Conservation (phyloP, 176 grass and related monocot species). For the Carex myosuroides region DNA sequence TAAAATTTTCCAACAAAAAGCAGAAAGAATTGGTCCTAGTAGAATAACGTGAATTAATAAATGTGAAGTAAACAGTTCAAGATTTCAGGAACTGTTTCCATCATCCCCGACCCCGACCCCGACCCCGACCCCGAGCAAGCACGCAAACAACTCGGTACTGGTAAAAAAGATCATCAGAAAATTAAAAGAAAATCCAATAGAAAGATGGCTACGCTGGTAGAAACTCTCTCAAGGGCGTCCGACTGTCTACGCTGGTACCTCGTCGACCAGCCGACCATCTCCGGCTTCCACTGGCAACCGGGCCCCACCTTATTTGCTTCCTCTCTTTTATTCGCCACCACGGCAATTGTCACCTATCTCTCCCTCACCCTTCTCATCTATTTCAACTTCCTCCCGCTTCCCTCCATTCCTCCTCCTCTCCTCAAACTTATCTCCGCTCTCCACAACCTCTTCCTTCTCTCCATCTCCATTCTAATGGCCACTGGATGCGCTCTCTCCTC, state of each 20-base stretch:
- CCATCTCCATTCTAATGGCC: constrained; percentile 63
- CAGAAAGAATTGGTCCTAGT: background rate
- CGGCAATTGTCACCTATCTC: constrained; percentile 56
- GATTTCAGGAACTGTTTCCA: background rate
- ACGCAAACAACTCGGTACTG: background rate
- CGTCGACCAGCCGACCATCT: constrained; percentile 61
- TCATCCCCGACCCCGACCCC: background rate
- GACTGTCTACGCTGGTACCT: constrained; percentile 41
- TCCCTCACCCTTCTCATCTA: constrained; percentile 53
- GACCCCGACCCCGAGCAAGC: too few relatives aligned
- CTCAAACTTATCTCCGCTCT: constrained; percentile 43
- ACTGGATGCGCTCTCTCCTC: constrained; percentile 60
- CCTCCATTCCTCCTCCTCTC: constrained; percentile 13
- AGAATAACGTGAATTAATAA: background rate
- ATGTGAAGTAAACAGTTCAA: background rate
- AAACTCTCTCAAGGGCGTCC: constrained; percentile 12
- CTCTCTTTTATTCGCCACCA: constrained; percentile 41
- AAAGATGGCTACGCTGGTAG: background rate
- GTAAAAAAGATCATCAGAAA: background rate
- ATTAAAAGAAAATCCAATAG: background rate
- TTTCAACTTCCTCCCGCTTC: constrained; percentile 44
- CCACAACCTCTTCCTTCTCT: constrained; percentile 64
- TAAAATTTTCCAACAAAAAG: background rate
- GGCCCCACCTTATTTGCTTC: constrained; percentile 45
- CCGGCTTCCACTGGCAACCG: constrained; percentile 58